Conservation (phyloP, 176 grass and related monocot genomes). For the Oryza rufipogon region DNA sequence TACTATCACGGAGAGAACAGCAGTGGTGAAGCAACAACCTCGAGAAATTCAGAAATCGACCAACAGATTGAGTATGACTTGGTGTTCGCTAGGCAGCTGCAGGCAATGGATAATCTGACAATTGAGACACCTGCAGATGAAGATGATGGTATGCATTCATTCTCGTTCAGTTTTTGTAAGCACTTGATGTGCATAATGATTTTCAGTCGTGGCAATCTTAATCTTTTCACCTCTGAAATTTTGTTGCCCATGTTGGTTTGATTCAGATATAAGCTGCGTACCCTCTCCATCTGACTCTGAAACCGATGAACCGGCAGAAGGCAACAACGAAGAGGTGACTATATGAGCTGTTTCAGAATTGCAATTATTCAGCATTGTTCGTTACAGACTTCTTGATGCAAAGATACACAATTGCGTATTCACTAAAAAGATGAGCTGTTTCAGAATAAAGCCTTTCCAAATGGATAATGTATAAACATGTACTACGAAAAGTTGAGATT, state of each 20-base stretch:
- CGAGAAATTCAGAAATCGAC: constrained; percentile 27
- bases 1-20: constrained; percentile 49
- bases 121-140: constrained; percentile 24
- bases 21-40: constrained; percentile 13
- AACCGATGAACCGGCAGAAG: constrained; percentile 23
- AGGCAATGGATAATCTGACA: constrained; percentile 54
- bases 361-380: too few relatives aligned
- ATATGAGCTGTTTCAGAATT: not conserved
- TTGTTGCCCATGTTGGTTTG: constrained; percentile 15
- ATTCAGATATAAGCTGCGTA: constrained; percentile 52
- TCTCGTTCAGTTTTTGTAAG: constrained; percentile 3
- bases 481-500: constrained; percentile 24
- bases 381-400: too few relatives aligned
- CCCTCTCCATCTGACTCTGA: constrained; percentile 58
- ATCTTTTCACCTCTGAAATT: constrained; percentile 4
- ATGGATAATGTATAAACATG: not conserved
- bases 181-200: constrained; percentile 4
- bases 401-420: too few relatives aligned
- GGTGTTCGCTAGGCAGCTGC: constrained; percentile 53
- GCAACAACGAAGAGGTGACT: constrained; percentile 58
- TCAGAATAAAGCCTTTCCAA: constrained; percentile 4
- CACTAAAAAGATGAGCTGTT: too few relatives aligned
- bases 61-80: constrained; percentile 57
- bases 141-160: constrained; percentile 38
- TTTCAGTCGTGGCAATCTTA: not conserved